A percentile compares a stretch with the other conserved stretches of the same genome.
Conservation (phyloP, 2,329 filamentous ascomycete species). For the Trichophyton mentagrophytes region DNA sequence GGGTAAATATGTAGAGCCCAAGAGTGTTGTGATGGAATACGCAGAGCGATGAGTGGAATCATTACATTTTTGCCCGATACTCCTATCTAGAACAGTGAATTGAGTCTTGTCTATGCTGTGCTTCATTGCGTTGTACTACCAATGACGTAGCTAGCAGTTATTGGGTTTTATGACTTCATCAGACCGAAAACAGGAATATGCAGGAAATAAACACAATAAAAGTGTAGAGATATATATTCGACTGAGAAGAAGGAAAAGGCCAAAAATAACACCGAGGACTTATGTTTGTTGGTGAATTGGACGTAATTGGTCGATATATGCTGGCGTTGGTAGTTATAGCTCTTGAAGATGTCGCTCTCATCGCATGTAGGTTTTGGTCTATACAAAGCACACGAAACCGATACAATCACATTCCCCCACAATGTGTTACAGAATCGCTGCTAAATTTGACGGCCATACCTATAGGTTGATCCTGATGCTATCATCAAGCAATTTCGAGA, state of each 20-base stretch:
- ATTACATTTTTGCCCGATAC: background rate
- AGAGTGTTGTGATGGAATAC: constrained; percentile 41
- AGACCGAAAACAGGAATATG: background rate
- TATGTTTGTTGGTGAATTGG: background rate
- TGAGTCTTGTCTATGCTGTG: background rate
- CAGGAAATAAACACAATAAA: background rate
- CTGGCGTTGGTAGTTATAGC: background rate
- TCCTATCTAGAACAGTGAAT: background rate
- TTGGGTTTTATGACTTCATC: background rate
- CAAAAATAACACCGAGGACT: background rate
- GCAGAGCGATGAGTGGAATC: background rate
- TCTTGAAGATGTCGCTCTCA: constrained; percentile 6
- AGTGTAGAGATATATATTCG: background rate
- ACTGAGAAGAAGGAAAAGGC: background rate
- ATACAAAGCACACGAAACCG: background rate
- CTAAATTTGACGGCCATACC: background rate
- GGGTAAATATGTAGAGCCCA: constrained; percentile 41
- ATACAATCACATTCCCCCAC: background rate
- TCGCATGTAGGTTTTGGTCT: constrained; percentile 6
- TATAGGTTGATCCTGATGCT: constrained; percentile 19
- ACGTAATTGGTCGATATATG: background rate
- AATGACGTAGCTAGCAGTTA: background rate
- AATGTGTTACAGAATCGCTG: background rate
- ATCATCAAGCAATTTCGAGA: constrained; percentile 18
- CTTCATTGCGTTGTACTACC: background rate